Base-by-base conservation (phyloP, 2,329 filamentous ascomycete species). In the Penicillium occitanis region DNA sequence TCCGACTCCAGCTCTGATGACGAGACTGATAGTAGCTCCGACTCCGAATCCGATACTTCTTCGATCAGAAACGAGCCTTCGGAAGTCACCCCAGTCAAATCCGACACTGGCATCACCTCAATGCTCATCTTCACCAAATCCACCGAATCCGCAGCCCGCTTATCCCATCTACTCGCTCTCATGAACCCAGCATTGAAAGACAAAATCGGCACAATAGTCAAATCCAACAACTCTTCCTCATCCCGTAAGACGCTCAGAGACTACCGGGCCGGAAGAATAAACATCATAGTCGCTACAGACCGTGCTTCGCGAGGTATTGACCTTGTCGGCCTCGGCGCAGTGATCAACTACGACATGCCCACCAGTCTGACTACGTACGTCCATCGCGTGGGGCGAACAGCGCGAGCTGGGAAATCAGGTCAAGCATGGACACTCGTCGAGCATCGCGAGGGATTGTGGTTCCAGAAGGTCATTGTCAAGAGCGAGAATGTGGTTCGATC, bases 271-370 rank as follows among this genome's bases (percentile, higher is more conserved):
- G 85, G 84, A 66, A 86, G 86, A 66, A 78, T 91, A 30, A 88
- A 88, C 6, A 87, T 96, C 57, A 87, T 98, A 51, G 89, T 98
- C 55, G 93, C 93, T 0, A 96, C 95, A 0, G 94, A 98, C 75
- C 90, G 96, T n/a, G 92, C 95, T 0, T 92, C 93, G 1, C 91
- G 94, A 69, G 95, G 94, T 72, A 88, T 98, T 30, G 94, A 98
- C 77, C 84, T 97, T 13, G 87, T 88, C 0, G 85, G 87, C 57
- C 85, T 98, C 57, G 88, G 89, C 42, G 91, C 96, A 74, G 92
- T 98, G 57, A 83, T 98, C 78, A 97, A 97, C 80, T 98, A 98
- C 81, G 94, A 97, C 76, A 85, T 97, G 61, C 94, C 94, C 0
- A 85, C 88, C 4, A 93, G 90, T 73, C 82, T 93, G 40, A 90